phyloP scores from a whole-genome alignment of 257 asterid species.

The Nicotiana obtusifolia region DNA sequence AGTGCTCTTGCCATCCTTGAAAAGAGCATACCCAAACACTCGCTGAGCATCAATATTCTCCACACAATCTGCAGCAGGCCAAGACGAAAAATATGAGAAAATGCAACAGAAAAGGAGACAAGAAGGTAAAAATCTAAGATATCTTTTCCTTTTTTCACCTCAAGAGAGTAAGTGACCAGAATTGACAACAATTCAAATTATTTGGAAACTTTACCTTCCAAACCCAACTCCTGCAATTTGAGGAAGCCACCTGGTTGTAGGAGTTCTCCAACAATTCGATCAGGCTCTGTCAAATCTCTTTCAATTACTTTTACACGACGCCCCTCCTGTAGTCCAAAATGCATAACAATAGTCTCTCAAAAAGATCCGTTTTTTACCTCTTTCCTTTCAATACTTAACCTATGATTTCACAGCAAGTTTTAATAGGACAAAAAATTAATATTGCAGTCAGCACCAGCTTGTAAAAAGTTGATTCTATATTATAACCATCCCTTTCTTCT shows the following conservation, averaged over 20 bases:
- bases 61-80: conserved; percentile 54
- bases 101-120: not conserved
- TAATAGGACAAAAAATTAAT: not conserved
- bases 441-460: not conserved
- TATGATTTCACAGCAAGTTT: not conserved
- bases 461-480: not conserved
- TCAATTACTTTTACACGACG: conserved; percentile 74
- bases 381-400: not conserved
- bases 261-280: conserved; percentile 90
- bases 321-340: conserved; percentile 54
- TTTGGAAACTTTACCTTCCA: conserved; percentile 49
- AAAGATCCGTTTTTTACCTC: not conserved
- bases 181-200: not conserved
- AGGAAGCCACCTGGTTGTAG: conserved; percentile 95
- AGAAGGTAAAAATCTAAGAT: not conserved
- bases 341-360: not conserved
- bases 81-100: not conserved
- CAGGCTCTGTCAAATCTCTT: conserved; percentile 85
- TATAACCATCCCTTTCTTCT: not conserved
- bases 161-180: not conserved
- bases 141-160: not conserved
- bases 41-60: conserved; percentile 87
- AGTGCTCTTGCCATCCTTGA: conserved; percentile 87
- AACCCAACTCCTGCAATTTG: conserved; percentile 71
- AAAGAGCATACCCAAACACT: conserved; percentile 82